Base-by-base conservation (phyloP, 2,329 filamentous ascomycete species). In the Sporothrix pallida region DNA sequence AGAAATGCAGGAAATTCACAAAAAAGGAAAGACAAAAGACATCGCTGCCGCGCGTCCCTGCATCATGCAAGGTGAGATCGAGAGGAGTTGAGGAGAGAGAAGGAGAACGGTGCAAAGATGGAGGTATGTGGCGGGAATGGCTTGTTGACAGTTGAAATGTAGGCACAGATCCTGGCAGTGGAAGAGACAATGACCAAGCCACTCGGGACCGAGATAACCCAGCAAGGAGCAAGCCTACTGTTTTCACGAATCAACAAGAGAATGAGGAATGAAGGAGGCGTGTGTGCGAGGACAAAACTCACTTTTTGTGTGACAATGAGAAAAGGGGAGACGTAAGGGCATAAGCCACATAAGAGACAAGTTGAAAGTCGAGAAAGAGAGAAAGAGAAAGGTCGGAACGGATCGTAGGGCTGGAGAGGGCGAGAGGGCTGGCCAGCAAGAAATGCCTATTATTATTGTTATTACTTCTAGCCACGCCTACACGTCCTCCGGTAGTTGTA, bases 41-140 rank as follows among this genome's bases (percentile, higher is more conserved):
- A 42, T 58, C 7, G 3, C 42, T 54, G 58, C 70, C 52, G 46
- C 71, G 71, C 71, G 71, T 52, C 71, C 60, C 71, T 72, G 71
- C 58, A 58, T 26, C 50, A 52, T 62, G 70, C 70, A 44, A 37
- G 17, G 42, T 37, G 15, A 48, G 37, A 50, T 58, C 54, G 26
- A 52, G 44, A 63, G 42, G 37, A 5, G 23, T 6, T 46, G 26
- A 9, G 8, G 8, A 17, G 12, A 44, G 52, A n/a, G 15, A 10
- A 31, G 9, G n/a, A 44, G 7, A 37, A 7, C 15, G 67, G 17
- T 10, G 12, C n/a, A n/a, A n/a, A n/a, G n/a, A n/a, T n/a, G n/a
- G 52, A 3, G 10, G 37, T 20, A n/a, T 10, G 42, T 13, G 63
- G 65, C 12, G 46, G 13, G 48, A 56, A 15, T 3, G 48, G 17